Evolutionary conservation across 2,329 filamentous ascomycete species (phyloP).

Genomic region (Drechslera avenae): DNA sequence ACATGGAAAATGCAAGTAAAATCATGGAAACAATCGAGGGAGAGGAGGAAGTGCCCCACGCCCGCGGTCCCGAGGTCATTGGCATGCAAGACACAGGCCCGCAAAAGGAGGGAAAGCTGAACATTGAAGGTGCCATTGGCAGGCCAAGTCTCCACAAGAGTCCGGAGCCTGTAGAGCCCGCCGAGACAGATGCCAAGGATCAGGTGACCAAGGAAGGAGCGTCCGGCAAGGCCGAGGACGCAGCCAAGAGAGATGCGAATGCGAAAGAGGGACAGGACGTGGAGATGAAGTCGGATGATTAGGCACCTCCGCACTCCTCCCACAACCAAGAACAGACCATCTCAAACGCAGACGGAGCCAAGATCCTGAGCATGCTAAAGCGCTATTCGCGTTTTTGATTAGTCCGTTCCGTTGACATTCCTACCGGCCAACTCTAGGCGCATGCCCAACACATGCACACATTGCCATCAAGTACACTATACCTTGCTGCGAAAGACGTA

Average conservation of each 20-base stretch:
- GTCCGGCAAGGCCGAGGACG: not conserved
- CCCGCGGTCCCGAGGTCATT: conserved; percentile 81
- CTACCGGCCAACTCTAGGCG: too few species aligned
- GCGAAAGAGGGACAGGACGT: conserved; percentile 7
- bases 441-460: too few species aligned
- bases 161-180: conserved; percentile 20
- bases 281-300: conserved; percentile 19
- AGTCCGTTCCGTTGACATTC: too few species aligned
- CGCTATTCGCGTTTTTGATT: not conserved
- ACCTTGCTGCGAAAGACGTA: too few species aligned
- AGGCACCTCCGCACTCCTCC: conserved; percentile 2
- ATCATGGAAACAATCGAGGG: conserved; percentile 46
- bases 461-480: too few species aligned
- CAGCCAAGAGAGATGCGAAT: not conserved
- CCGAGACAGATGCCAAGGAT: conserved; percentile 17
- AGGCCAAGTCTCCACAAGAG: conserved; percentile 42
- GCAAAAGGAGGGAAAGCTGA: conserved; percentile 63
- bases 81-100: conserved; percentile 86
- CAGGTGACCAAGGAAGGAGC: conserved; percentile 29
- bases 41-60: conserved; percentile 71
- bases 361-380: not conserved
- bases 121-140: conserved; percentile 47
- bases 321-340: not conserved
- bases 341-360: not conserved
- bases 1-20: conserved; percentile 38